Evolutionary conservation across 2,329 filamentous ascomycete species (phyloP).

Genomic region (Pseudogymnoascus sp.): DNA sequence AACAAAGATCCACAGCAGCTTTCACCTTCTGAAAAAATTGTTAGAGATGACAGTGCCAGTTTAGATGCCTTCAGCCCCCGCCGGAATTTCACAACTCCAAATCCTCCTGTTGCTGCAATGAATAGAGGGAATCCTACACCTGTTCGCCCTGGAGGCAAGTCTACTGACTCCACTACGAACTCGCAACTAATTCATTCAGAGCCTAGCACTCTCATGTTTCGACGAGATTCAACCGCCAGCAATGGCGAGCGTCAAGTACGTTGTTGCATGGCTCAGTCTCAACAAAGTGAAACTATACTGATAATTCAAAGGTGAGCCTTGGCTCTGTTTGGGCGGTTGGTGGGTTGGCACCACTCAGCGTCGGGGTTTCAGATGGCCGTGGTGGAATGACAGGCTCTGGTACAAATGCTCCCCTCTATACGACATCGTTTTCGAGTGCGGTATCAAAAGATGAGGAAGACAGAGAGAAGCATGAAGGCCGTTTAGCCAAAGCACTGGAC

Average conservation of each 20-base stretch:
- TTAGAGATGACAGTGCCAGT: slow-evolving; percentile 34
- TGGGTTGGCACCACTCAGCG: slow-evolving; percentile 50
- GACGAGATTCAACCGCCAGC: slow-evolving; percentile 19
- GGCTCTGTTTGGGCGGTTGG: slow-evolving; percentile 73
- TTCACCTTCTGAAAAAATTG: slow-evolving; percentile 37
- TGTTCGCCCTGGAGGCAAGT: slow-evolving; percentile 16
- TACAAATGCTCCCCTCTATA: slow-evolving; percentile 61
- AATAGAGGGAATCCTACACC: background rate
- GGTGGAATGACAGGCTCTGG: slow-evolving; percentile 59
- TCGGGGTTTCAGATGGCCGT: slow-evolving; percentile 53
- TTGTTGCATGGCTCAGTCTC: background rate
- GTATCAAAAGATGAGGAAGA: slow-evolving; percentile 47
- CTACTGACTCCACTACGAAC: background rate
- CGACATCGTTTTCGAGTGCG: slow-evolving; percentile 39
- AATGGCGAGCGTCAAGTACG: slow-evolving; percentile 26
- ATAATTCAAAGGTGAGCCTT: slow-evolving; percentile 46
- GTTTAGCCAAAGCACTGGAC: slow-evolving; percentile 73
- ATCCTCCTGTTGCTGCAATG: slow-evolving; percentile 1
- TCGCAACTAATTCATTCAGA: slow-evolving; percentile 17
- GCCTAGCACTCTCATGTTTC: slow-evolving; percentile 24
- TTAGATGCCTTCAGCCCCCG: slow-evolving; percentile 46
- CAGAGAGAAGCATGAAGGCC: slow-evolving; percentile 59
- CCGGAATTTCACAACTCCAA: slow-evolving; percentile 21
- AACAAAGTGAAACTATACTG: background rate
- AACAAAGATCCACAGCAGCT: slow-evolving; percentile 40